Conservation (phyloP, 2,329 filamentous ascomycete species). For the Cordyceps fumosorosea region DNA sequence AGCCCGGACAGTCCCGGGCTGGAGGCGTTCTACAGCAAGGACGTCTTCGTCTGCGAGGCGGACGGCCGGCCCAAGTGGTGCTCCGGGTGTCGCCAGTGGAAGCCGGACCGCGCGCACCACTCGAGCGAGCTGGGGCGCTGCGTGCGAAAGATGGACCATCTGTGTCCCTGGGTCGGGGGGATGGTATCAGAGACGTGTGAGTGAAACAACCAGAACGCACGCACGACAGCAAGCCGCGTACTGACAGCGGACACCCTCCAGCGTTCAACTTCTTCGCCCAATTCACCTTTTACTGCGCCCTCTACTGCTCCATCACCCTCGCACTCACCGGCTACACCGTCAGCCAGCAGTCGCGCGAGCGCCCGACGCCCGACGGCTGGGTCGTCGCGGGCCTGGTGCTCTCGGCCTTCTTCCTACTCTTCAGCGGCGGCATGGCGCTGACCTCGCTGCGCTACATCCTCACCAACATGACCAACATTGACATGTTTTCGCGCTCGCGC, state of each 20-base stretch:
- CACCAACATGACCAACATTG: slow-evolving; percentile 77
- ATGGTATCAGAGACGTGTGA: slow-evolving; percentile 74
- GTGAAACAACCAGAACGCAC: slow-evolving; percentile 21
- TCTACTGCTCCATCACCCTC: slow-evolving; percentile 61
- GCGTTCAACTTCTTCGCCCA: slow-evolving; percentile 91
- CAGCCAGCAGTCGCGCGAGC: slow-evolving; percentile 42
- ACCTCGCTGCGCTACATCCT: slow-evolving; percentile 65
- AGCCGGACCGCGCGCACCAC: slow-evolving; percentile 82
- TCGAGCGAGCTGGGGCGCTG: slow-evolving; percentile 76
- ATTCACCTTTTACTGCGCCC: slow-evolving; percentile 66
- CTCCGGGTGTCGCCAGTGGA: slow-evolving; percentile 76
- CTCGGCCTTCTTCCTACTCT: slow-evolving; percentile 69
- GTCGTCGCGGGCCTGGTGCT: slow-evolving; percentile 63
- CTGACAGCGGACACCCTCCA: slow-evolving; percentile 20
- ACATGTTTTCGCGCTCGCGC: slow-evolving; percentile 59
- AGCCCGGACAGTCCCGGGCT: slow-evolving; percentile 60
- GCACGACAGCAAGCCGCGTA: not conserved
- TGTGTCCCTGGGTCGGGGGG: slow-evolving; percentile 94
- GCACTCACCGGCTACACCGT: slow-evolving; percentile 59
- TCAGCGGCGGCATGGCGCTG: slow-evolving; percentile 67
- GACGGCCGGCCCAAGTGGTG: slow-evolving; percentile 88
- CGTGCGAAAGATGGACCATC: slow-evolving; percentile 88
- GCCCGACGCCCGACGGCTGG: slow-evolving; percentile 43
- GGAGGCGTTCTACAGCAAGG: slow-evolving; percentile 71
- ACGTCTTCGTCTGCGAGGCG: slow-evolving; percentile 75